These are phyloP conservation scores for Cryptosporidium canis DNA, from an alignment of 169 alveolate genomes.

Conservation along the genomic window DNA sequence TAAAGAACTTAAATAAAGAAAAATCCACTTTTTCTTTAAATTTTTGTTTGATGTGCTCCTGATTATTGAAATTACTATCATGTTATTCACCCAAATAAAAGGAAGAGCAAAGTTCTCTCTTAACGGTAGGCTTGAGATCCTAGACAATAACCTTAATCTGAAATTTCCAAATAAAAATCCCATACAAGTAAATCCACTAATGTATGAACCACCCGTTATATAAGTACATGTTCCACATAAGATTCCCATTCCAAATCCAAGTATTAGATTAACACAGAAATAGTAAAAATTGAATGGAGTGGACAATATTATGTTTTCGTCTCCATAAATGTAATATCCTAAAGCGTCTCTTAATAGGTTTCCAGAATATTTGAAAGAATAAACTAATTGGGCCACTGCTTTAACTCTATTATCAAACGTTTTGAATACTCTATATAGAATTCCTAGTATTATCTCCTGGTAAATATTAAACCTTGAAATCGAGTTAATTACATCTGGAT, in stretches of 20 bases:
- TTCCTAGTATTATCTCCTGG: slow-evolving; percentile 73
- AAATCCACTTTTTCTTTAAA: slow-evolving; percentile 8
- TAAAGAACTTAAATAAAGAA: background rate
- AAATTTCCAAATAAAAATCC: slow-evolving; percentile 75
- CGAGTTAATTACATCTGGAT: slow-evolving; percentile 76
- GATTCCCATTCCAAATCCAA: slow-evolving; percentile 69
- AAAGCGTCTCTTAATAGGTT: background rate
- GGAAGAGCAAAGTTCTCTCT: slow-evolving; percentile 79
- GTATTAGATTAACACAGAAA: slow-evolving; percentile 18
- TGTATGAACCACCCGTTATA: slow-evolving; percentile 48
- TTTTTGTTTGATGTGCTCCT: background rate
- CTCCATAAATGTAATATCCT: background rate
- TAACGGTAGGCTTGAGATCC: slow-evolving; percentile 74
- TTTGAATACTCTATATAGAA: slow-evolving; percentile 58
- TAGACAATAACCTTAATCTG: slow-evolving; percentile 60
- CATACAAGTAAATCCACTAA: slow-evolving; percentile 72
- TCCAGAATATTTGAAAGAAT: background rate
- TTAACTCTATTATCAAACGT: background rate
- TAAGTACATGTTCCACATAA: slow-evolving; percentile 47
- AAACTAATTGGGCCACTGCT: background rate
- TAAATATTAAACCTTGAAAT: slow-evolving; percentile 76
- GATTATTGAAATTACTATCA: slow-evolving; percentile 16
- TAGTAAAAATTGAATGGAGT: slow-evolving; percentile 74
- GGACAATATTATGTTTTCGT: background rate
- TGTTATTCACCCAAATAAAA: slow-evolving; percentile 73